A percentile compares a stretch with the other conserved stretches of the same genome.
Evolutionary conservation across 257 asterid genomes (phyloP).

Genomic region (Dorcoceras hygrometricum): DNA sequence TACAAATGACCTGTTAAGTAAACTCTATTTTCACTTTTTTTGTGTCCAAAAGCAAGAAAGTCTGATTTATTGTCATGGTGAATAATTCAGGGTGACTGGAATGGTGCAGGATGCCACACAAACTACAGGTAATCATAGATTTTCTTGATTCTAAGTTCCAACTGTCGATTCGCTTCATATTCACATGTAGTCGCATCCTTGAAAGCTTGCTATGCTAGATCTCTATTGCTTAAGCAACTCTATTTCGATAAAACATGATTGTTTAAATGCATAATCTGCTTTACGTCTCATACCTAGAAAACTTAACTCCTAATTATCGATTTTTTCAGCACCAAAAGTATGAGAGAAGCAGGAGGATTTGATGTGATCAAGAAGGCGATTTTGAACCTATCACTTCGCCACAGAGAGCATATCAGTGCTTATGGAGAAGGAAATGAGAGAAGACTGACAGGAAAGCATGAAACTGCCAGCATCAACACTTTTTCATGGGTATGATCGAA

Average conservation of each 20-base stretch:
- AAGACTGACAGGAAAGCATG: constrained; percentile 95
- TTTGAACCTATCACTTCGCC: constrained; percentile 87
- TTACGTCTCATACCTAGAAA: too few species aligned
- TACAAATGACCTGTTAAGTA: constrained; percentile 16
- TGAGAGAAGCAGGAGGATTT: constrained; percentile 96
- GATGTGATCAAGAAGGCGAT: constrained; percentile 97
- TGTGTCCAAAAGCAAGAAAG: constrained; percentile 5
- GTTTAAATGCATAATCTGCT: background rate
- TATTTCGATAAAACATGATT: background rate
- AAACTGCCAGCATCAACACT: constrained; percentile 78
- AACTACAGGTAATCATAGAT: constrained; percentile 62
- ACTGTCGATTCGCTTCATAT: background rate
- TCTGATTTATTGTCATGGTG: constrained; percentile 10
- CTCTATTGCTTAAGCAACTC: background rate
- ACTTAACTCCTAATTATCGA: background rate
- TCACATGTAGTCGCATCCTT: background rate
- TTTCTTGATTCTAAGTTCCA: background rate
- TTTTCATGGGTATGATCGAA: constrained; percentile 81
- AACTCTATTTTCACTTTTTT: background rate
- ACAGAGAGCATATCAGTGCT: constrained; percentile 89
- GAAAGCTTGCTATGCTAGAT: background rate
- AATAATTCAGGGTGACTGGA: constrained; percentile 85
- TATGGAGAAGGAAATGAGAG: constrained; percentile 99
- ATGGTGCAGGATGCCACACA: constrained; percentile 96
- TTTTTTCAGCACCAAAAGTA: constrained; percentile 71